Evolutionary conservation across 768 basidiomycete genomes (phyloP).

Genomic region (Pleurotus tuber-regium): DNA sequence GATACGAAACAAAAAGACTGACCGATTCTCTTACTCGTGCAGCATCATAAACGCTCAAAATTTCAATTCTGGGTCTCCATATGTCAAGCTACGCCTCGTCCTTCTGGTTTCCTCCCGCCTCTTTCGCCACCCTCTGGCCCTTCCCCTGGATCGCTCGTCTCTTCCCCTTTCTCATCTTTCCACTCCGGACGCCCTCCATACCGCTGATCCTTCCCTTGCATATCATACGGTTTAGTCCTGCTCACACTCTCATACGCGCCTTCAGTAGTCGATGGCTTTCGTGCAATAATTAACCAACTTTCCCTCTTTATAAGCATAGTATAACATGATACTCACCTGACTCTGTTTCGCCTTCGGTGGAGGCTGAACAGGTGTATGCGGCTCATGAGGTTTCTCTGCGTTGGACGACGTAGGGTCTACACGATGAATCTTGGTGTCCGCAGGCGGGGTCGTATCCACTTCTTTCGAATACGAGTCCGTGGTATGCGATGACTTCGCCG

Average conservation of each 20-base stretch:
- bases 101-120: conserved; percentile 7
- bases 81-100: not conserved
- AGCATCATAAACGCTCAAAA: no score
- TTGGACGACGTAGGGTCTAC: conserved; percentile 43
- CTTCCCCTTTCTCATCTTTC: conserved; percentile 4
- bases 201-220: conserved; percentile 9
- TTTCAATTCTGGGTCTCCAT: no score
- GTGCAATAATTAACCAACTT: not conserved
- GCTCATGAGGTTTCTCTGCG: conserved; percentile 47
- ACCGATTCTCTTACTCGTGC: no score
- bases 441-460: conserved; percentile 40
- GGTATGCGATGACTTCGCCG: conserved; percentile 24
- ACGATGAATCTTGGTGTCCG: conserved; percentile 39
- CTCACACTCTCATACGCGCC: conserved; percentile 3
- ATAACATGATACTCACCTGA: not conserved
- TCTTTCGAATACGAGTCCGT: conserved; percentile 48
- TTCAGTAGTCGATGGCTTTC: not conserved
- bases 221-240: conserved; percentile 1
- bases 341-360: conserved; percentile 24
- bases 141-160: conserved; percentile 11
- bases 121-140: conserved; percentile 9
- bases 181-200: conserved; percentile 10
- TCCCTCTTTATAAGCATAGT: not conserved
- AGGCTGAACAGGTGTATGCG: conserved; percentile 28
- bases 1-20: no score